phyloP scores from a whole-genome alignment of 106 monocot species.

The Acorus gramineus region DNA sequence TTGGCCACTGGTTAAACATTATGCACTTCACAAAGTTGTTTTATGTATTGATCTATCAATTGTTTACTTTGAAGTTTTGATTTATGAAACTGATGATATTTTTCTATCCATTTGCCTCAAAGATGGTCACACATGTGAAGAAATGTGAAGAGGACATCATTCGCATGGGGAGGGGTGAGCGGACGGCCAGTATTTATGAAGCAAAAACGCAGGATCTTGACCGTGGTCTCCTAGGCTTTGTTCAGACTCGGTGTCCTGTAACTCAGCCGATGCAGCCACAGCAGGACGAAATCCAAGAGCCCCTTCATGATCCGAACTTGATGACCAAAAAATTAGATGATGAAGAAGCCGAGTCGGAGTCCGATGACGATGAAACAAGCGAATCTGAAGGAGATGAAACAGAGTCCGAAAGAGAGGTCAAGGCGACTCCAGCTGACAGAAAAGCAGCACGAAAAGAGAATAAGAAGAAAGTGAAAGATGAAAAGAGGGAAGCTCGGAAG shows the following conservation, averaged over 20 bases:
- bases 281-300: neutral
- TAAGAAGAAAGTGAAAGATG: constrained; percentile 95
- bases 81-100: neutral
- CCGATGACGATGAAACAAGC: constrained; percentile 29
- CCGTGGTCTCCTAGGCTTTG: constrained; percentile 49
- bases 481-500: constrained; percentile 84
- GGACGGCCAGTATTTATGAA: constrained; percentile 46
- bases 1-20: no score
- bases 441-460: constrained; percentile 76
- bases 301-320: neutral
- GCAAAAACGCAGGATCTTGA: constrained; percentile 52
- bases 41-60: neutral
- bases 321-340: constrained; percentile 2
- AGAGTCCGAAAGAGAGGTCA: constrained; percentile 8
- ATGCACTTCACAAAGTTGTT: no score
- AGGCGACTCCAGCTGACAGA: constrained; percentile 35
- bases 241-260: constrained; percentile 24
- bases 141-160: constrained; percentile 75
- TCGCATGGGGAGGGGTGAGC: constrained; percentile 61
- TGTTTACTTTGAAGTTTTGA: neutral
- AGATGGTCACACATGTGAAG: constrained; percentile 79
- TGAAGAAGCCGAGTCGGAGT: constrained; percentile 4
- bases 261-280: constrained; percentile 9
- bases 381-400: constrained; percentile 31
- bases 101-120: neutral